A percentile compares a stretch with the other conserved stretches of the same genome.
phyloP scores from a whole-genome alignment of 345 rosid species.

The Draba incana region DNA sequence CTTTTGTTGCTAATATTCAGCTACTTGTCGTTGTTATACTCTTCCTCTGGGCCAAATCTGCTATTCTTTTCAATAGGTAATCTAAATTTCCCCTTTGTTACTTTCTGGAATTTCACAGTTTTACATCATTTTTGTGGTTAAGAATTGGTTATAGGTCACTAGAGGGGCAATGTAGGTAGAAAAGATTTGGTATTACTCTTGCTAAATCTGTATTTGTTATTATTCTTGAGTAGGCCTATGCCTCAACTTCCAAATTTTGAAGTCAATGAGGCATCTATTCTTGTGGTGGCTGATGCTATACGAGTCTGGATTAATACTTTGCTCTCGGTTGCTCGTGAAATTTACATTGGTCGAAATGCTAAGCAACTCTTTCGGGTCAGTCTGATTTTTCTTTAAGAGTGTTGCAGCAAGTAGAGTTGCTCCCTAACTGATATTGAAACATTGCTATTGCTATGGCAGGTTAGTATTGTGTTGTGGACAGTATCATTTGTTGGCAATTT shows the following conservation, averaged over 20 bases:
- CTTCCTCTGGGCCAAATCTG: slow-evolving; percentile 98
- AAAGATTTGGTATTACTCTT: too few relatives aligned
- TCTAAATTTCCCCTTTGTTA: neutral
- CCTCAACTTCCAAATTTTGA: slow-evolving; percentile 92
- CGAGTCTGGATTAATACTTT: slow-evolving; percentile 51
- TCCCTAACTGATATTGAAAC: neutral
- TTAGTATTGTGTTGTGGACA: slow-evolving; percentile 61
- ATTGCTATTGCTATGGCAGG: slow-evolving; percentile 49
- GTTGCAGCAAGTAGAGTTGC: slow-evolving; percentile 4
- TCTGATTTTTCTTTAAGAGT: neutral
- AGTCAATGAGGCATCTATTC: slow-evolving; percentile 67
- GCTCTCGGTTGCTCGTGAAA: slow-evolving; percentile 64
- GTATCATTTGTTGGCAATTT: slow-evolving; percentile 65
- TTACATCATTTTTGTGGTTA: too few relatives aligned
- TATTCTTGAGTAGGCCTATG: slow-evolving; percentile 69
- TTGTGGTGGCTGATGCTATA: slow-evolving; percentile 48
- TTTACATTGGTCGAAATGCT: slow-evolving; percentile 62
- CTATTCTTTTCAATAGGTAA: slow-evolving; percentile 87
- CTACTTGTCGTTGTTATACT: slow-evolving; percentile 67
- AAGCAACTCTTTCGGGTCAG: slow-evolving; percentile 68
- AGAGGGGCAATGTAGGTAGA: too few relatives aligned
- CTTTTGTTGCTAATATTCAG: slow-evolving; percentile 63
- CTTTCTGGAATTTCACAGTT: too few relatives aligned
- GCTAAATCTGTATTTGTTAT: too few relatives aligned
- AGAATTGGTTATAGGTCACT: too few relatives aligned